Evolutionary conservation across 345 rosid genomes (phyloP), one percentile per base, ranked within the genome.

Genomic region (Pistacia atlantica): DNA sequence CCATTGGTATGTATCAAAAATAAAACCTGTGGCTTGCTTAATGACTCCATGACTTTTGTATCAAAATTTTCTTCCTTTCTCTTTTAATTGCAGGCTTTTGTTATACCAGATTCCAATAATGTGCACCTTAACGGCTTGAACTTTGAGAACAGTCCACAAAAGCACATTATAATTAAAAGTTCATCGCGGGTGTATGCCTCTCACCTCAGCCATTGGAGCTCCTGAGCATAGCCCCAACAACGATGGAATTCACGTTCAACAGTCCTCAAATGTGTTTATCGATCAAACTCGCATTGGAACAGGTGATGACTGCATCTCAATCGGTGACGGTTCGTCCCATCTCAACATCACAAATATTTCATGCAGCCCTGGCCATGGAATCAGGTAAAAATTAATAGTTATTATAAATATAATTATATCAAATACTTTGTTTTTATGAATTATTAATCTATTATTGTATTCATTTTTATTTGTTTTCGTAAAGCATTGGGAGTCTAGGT

Each of bases 321-420:
- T 90, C 55, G 86, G 91, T 1, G 82, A 78, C 0, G 90, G 86
- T 38, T 72, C 85, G 2, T 80, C 65, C 28, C 59, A 82, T 11
- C 35, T 90, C 61, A 66, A 71, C 12, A 69, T 90, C 25, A 76
- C 73, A 52, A 18, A 60, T 18, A 81, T 83, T 48, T 7, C 58
- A 2, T 89, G 93, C 45, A 89, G 93, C 65, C 91, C 90, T 0
- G 91, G 93, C 4, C 93, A 88, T 58, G 91, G 91, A 16, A 83
- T 88, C 67, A 90, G 91, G 91, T 86, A 56, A 52, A 16, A 67
- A 12, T 31, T 31, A 28, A 57, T 17, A 42, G 12, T n/a, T 2
- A 35, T 12, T 9, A 54, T 8, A 25, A 33, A 33, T 37, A n/a
- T 8, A 31, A 35, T n/a, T 28, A 3, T 37, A 25, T n/a, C 0